phyloP scores from a whole-genome alignment of 768 basidiomycete genomes.

The Favolaschia claudopus region DNA sequence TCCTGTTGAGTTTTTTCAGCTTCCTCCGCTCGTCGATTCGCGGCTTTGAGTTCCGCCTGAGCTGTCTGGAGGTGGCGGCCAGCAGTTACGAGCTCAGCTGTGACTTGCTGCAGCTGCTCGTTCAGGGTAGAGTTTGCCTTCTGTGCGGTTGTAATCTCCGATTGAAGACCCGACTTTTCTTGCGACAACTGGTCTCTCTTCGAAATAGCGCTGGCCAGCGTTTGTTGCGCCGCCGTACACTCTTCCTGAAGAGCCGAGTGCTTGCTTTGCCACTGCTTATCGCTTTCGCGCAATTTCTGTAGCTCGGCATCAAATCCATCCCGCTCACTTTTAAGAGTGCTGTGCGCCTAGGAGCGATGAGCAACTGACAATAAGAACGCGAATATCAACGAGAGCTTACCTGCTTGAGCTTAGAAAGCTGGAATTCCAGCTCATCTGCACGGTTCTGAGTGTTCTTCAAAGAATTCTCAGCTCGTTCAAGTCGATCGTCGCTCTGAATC shows the following conservation, averaged over 20 bases:
- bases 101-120: conserved; percentile 63
- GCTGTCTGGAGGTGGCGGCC: conserved; percentile 64
- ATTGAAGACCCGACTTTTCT: conserved; percentile 58
- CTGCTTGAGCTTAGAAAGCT: conserved; percentile 81
- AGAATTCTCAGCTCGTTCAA: conserved; percentile 74
- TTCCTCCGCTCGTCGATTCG: conserved; percentile 74
- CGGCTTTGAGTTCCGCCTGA: conserved; percentile 71
- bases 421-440: conserved; percentile 85
- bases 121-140: conserved; percentile 59
- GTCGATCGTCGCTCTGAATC: conserved; percentile 83
- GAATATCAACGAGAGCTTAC: conserved; percentile 42
- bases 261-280: conserved; percentile 55
- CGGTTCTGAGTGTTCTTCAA: conserved; percentile 83
- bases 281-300: conserved; percentile 48
- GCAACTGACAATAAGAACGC: conserved; percentile 6
- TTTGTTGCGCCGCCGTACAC: conserved; percentile 44
- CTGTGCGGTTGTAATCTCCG: conserved; percentile 54
- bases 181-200: conserved; percentile 57
- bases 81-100: conserved; percentile 59
- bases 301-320: conserved; percentile 62
- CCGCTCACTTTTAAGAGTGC: conserved; percentile 65
- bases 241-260: conserved; percentile 55
- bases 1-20: conserved; percentile 76
- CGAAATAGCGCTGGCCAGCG: conserved; percentile 51
- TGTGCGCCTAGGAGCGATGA: conserved; percentile 53